Conservation (phyloP, 148 eudicot genomes). For the Rhododendron griersonianum region DNA sequence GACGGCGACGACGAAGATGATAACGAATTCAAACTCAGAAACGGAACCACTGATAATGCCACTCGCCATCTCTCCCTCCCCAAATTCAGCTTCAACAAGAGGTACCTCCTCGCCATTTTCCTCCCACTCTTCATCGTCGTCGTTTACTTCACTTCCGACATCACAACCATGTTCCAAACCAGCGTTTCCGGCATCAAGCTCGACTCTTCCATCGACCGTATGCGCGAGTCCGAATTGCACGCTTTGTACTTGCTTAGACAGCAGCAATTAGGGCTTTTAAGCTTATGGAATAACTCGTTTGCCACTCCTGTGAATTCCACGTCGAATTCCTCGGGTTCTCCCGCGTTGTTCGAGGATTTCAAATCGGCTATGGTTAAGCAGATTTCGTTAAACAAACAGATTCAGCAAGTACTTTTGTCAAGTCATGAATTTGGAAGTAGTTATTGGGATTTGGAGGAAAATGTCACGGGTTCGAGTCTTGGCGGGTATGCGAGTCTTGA, state of each 20-base stretch:
- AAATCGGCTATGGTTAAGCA: constrained; percentile 44
- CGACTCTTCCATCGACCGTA: constrained; percentile 28
- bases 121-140: constrained; percentile 41
- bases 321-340: constrained; percentile 5
- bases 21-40: constrained; percentile 16
- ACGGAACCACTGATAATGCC: neutral
- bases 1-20: constrained; percentile 9
- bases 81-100: constrained; percentile 36
- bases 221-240: constrained; percentile 66
- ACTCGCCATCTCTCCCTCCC: constrained; percentile 15
- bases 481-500: constrained; percentile 22
- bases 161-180: constrained; percentile 31
- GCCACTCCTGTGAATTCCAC: constrained; percentile 8
- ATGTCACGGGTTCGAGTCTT: constrained; percentile 30
- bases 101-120: constrained; percentile 49
- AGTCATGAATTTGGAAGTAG: constrained; percentile 43
- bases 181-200: constrained; percentile 18
- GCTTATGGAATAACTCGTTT: constrained; percentile 44
- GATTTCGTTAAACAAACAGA: constrained; percentile 62
- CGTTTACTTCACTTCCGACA: constrained; percentile 47
- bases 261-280: constrained; percentile 57
- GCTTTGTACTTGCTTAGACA: constrained; percentile 56
- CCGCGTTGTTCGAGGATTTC: constrained; percentile 30
- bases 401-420: constrained; percentile 67
- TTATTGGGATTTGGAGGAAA: constrained; percentile 31